Evolutionary conservation across 768 basidiomycete genomes (phyloP).

Genomic region (Pulveroboletus sp.): DNA sequence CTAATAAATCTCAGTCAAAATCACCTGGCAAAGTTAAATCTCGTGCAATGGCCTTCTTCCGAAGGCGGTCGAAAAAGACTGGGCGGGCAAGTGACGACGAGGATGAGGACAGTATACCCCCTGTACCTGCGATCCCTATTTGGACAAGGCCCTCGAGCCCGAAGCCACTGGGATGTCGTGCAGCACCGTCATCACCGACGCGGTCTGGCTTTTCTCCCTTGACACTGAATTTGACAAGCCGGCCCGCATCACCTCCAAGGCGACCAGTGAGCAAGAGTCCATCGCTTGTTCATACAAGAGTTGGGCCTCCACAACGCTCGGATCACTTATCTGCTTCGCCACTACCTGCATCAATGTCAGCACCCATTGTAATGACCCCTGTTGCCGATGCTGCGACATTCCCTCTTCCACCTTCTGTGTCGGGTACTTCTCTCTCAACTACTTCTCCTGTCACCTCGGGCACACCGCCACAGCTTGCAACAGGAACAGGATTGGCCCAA

Average conservation of each 20-base stretch:
- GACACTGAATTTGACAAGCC: conserved; percentile 21
- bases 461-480: neutral
- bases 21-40: conserved; percentile 26
- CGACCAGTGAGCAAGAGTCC: conserved; percentile 27
- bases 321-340: conserved; percentile 11
- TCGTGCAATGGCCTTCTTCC: conserved; percentile 32
- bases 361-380: conserved; percentile 3
- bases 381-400: conserved; percentile 1
- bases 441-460: conserved; percentile 3
- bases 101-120: conserved; percentile 26
- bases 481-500: neutral
- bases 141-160: conserved; percentile 28
- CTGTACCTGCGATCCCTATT: conserved; percentile 29
- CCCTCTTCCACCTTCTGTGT: conserved; percentile 16
- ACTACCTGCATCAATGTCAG: conserved; percentile 4
- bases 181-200: conserved; percentile 23
- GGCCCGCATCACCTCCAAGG: conserved; percentile 15
- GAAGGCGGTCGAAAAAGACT: conserved; percentile 28
- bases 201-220: conserved; percentile 28
- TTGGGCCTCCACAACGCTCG: conserved; percentile 8
- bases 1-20: conserved; percentile 29
- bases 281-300: conserved; percentile 13
- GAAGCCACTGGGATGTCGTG: conserved; percentile 23
- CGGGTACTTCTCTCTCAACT: conserved; percentile 17
- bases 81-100: conserved; percentile 27